phyloP scores from a whole-genome alignment of 2,329 filamentous ascomycete species.

The Celoporthe dispersa region DNA sequence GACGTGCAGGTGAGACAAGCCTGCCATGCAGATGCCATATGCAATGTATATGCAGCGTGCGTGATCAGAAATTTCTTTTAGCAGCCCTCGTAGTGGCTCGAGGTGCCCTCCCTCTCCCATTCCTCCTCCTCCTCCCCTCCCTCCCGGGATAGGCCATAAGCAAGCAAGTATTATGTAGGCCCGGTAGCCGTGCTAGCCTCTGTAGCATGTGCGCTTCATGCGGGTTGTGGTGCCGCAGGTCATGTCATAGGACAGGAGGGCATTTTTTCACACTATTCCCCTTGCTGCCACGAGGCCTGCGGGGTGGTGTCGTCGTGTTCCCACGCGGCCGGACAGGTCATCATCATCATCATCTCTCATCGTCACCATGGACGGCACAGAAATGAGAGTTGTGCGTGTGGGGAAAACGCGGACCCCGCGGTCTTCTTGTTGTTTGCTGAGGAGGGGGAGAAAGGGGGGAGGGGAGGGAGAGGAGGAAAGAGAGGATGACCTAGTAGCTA shows the following conservation, averaged over 20 bases:
- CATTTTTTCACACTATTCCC: not conserved
- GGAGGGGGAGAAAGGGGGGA: no score
- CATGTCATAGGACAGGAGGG: not conserved
- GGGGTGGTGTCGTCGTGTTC: not conserved
- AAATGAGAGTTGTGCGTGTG: slow-evolving; percentile 1
- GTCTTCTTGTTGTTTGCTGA: not conserved
- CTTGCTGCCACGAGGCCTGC: slow-evolving; percentile 4
- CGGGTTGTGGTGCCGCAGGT: not conserved
- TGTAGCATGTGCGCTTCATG: not conserved
- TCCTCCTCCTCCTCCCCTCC: no score
- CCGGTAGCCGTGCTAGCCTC: not conserved
- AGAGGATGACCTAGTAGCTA: not conserved
- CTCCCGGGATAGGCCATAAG: not conserved
- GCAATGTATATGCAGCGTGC: slow-evolving; percentile 13
- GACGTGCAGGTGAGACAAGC: not conserved
- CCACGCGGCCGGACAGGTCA: not conserved
- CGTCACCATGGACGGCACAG: not conserved
- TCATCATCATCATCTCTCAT: not conserved
- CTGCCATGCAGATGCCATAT: not conserved
- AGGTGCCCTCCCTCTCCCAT: no score
- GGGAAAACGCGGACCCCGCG: not conserved
- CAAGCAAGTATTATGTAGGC: not conserved
- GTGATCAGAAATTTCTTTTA: slow-evolving; percentile 11
- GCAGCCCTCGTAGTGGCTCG: slow-evolving; percentile 1
- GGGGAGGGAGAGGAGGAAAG: not conserved